Conservation (phyloP, 164 flowering plant genomes). For the Magnolia kwangsiensis region DNA sequence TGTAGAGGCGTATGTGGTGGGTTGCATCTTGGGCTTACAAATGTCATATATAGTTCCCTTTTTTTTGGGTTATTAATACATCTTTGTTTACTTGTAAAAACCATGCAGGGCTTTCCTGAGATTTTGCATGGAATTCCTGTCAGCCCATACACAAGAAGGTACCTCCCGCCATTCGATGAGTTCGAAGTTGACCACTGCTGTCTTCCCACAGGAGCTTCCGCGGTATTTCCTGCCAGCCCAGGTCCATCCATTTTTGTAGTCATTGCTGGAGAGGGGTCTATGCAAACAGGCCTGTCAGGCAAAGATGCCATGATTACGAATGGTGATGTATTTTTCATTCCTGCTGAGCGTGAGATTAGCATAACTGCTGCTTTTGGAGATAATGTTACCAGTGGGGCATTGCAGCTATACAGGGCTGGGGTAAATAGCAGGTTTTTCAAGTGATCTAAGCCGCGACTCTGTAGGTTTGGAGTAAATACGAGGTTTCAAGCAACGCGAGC, state of each 20-base stretch:
- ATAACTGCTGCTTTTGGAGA: conserved; percentile 25
- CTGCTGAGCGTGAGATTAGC: conserved; percentile 48
- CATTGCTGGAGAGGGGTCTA: conserved; percentile 52
- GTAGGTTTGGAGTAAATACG: neutral
- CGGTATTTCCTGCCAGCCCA: conserved; percentile 48
- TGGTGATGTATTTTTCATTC: conserved; percentile 71
- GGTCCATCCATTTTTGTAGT: conserved; percentile 78
- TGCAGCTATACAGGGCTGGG: conserved; percentile 68
- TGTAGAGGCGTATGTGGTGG: neutral
- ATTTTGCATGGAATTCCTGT: conserved; percentile 57
- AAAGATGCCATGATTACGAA: conserved; percentile 25
- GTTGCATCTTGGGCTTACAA: neutral
- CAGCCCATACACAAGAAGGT: conserved; percentile 50
- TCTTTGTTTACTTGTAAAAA: neutral
- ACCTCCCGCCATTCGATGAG: conserved; percentile 83
- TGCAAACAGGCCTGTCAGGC: conserved; percentile 19
- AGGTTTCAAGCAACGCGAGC: neutral
- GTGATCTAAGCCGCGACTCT: neutral
- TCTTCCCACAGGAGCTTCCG: conserved; percentile 47
- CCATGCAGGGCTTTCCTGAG: conserved; percentile 72
- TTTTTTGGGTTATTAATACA: neutral
- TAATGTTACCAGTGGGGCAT: conserved; percentile 6
- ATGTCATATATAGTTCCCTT: neutral
- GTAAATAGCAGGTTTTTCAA: conserved; percentile 47
- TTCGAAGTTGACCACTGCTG: conserved; percentile 81